These are phyloP conservation scores for Candida albicans DNA, from an alignment of 1,139 yeast genomes.

Conservation along the genomic window DNA sequence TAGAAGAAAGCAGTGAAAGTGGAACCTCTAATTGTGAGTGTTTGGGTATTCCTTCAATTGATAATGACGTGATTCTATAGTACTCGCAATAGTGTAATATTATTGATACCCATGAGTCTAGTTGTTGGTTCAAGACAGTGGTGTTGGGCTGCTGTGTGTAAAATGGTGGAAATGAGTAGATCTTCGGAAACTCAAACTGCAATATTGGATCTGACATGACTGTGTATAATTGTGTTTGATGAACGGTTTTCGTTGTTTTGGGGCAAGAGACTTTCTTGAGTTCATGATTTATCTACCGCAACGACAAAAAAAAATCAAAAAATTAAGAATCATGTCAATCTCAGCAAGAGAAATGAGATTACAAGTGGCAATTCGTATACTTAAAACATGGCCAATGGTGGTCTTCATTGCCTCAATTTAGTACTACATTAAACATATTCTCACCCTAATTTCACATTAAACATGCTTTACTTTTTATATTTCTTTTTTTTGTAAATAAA, in stretches of 20 bases:
- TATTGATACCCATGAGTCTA: conserved; percentile 46
- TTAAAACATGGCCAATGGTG: too few species aligned
- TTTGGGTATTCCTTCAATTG: conserved; percentile 29
- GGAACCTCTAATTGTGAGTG: conserved; percentile 28
- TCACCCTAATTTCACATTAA: conserved; percentile 2
- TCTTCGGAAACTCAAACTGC: conserved; percentile 56
- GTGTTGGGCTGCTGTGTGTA: conserved; percentile 87
- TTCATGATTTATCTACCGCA: neutral
- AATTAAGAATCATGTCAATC: too few species aligned
- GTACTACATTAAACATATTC: neutral
- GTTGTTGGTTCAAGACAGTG: conserved; percentile 74
- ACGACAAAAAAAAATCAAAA: too few species aligned
- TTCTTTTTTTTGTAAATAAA: conserved; percentile 3
- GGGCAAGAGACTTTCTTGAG: neutral
- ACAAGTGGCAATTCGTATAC: too few species aligned
- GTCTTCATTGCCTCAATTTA: neutral
- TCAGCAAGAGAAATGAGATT: too few species aligned
- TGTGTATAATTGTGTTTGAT: neutral
- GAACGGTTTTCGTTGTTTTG: neutral
- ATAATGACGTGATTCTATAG: conserved; percentile 45
- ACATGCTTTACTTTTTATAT: neutral
- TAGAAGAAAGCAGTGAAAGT: conserved; percentile 24
- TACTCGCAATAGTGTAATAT: conserved; percentile 58
- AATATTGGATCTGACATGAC: conserved; percentile 5
- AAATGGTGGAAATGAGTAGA: conserved; percentile 88